These are phyloP conservation scores for Daldinia childiae DNA, from an alignment of 495 filamentous ascomycete species.

Conservation along the genomic window DNA sequence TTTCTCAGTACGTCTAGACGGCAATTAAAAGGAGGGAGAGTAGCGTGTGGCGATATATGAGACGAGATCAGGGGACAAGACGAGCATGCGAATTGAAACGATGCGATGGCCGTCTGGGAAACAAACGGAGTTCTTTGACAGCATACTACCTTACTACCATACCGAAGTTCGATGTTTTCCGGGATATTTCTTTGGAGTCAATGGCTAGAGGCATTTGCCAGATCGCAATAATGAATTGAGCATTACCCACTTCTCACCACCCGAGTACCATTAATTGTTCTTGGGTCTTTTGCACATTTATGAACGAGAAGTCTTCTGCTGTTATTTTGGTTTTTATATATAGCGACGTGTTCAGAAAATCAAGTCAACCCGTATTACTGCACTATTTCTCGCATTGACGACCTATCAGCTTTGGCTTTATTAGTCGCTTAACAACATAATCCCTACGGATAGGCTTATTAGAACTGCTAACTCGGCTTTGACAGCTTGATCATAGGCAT, in stretches of 20 bases:
- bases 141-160: constrained; percentile 43
- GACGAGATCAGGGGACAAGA: constrained; percentile 1
- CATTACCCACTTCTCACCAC: constrained; percentile 21
- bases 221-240: constrained; percentile 46
- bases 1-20: constrained; percentile 77
- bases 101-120: constrained; percentile 33
- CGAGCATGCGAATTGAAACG: constrained; percentile 19
- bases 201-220: constrained; percentile 49
- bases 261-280: not conserved
- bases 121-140: constrained; percentile 41
- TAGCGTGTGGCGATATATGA: constrained; percentile 10
- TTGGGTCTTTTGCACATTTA: constrained; percentile 5
- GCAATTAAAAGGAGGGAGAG: not conserved
- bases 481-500: not conserved
- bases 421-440: not conserved
- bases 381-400: not conserved
- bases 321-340: not conserved
- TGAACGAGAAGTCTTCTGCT: not conserved
- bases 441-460: too few relatives aligned
- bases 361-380: not conserved
- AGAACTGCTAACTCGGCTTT: not conserved
- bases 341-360: not conserved
- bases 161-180: constrained; percentile 46
- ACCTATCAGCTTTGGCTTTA: not conserved
- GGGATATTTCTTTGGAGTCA: constrained; percentile 48